A percentile compares a stretch with the other conserved stretches of the same genome.
Evolutionary conservation across 2,329 filamentous ascomycete genomes (phyloP).

Genomic region (Alternaria sp.): DNA sequence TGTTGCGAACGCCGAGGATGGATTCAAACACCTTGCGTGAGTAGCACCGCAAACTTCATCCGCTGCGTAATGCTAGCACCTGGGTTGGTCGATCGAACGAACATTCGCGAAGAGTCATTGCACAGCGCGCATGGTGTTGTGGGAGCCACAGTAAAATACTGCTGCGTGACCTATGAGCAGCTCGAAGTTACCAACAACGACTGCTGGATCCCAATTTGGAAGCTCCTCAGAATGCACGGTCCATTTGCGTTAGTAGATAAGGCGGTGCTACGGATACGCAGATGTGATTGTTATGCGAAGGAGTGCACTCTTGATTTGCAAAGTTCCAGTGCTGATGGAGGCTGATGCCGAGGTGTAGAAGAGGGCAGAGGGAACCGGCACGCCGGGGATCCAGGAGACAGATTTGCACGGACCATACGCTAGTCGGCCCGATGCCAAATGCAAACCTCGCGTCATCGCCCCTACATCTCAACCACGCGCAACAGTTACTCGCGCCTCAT

Average conservation of each 20-base stretch:
- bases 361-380: not conserved
- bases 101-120: not conserved
- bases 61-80: not conserved
- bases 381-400: not conserved
- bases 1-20: not conserved
- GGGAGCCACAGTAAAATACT: not conserved
- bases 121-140: not conserved
- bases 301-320: not conserved
- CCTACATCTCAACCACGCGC: slow-evolving; percentile 4
- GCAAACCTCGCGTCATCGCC: slow-evolving; percentile 13
- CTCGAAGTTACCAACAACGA: not conserved
- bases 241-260: not conserved
- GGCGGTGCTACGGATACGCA: not conserved
- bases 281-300: not conserved
- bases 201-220: not conserved
- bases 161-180: not conserved
- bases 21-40: not conserved
- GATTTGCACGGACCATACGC: slow-evolving; percentile 4
- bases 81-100: not conserved
- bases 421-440: slow-evolving; percentile 13
- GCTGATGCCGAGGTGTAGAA: not conserved
- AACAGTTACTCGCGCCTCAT: slow-evolving; percentile 6
- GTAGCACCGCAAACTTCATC: not conserved
- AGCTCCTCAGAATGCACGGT: not conserved
- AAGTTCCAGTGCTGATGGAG: not conserved